Conservation (phyloP, 768 basidiomycete species). For the Cubamyces sp. region DNA sequence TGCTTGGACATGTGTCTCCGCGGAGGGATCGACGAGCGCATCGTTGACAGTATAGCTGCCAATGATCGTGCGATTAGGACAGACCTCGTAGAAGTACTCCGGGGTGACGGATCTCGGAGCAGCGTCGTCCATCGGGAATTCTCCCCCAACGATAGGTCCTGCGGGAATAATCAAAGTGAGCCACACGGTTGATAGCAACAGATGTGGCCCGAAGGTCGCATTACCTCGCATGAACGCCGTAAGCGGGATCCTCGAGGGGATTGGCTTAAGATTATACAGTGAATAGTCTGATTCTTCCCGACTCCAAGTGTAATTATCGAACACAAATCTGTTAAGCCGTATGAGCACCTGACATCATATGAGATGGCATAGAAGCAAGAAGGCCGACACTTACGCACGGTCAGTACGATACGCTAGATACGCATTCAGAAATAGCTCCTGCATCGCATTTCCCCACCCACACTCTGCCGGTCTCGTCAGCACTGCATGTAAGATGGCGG, state of each 20-base stretch:
- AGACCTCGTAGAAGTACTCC: constrained; percentile 46
- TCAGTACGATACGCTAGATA: constrained; percentile 40
- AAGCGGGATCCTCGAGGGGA: constrained; percentile 56
- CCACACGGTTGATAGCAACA: neutral
- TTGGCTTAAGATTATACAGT: constrained; percentile 50
- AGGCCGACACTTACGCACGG: constrained; percentile 38
- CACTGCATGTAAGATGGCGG: neutral
- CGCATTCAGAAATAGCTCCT: constrained; percentile 40
- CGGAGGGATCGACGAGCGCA: constrained; percentile 36
- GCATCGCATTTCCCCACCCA: constrained; percentile 47
- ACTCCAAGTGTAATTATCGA: constrained; percentile 60
- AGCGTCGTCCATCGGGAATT: constrained; percentile 38
- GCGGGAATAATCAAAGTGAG: neutral
- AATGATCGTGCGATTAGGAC: constrained; percentile 42
- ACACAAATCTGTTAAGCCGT: constrained; percentile 43
- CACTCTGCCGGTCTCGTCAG: constrained; percentile 30
- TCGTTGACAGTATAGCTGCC: constrained; percentile 27
- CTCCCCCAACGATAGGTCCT: constrained; percentile 48
- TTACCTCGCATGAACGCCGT: constrained; percentile 55
- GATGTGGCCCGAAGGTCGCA: constrained; percentile 8
- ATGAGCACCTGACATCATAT: neutral
- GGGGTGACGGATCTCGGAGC: constrained; percentile 42
- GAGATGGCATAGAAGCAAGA: neutral
- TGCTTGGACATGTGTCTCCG: constrained; percentile 37
- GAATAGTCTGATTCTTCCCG: constrained; percentile 41